These are phyloP conservation scores for Psophocarpus tetragonolobus DNA, from an alignment of 306 rosid genomes.

Conservation along the genomic window DNA sequence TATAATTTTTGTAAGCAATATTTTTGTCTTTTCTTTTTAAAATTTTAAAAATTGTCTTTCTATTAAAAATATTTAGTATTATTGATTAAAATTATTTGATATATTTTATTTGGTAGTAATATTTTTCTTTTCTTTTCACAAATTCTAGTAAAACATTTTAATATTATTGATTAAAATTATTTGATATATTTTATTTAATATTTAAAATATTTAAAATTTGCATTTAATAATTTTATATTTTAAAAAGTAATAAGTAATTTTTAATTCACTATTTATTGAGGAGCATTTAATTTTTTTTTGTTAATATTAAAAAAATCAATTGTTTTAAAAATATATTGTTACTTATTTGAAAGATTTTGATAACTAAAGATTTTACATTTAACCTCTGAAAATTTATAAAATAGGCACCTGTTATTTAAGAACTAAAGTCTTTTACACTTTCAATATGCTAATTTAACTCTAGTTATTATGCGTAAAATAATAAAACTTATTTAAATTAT, in stretches of 20 bases:
- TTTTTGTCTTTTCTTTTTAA: neutral
- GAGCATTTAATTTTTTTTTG: neutral
- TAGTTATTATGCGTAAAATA: no score
- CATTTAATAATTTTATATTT: neutral
- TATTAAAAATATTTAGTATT: neutral
- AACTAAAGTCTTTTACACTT: no score
- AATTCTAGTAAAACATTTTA: neutral
- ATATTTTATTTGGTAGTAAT: neutral
- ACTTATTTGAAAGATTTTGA: no score
- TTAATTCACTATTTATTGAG: neutral
- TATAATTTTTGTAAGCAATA: neutral
- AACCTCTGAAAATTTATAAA: no score
- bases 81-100: neutral
- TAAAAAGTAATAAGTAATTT: neutral
- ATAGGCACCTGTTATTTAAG: no score
- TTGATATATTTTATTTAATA: neutral
- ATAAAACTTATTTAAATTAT: no score
- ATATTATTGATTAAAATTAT: neutral
- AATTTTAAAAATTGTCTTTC: no score
- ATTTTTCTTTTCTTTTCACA: neutral
- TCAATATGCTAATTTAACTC: no score
- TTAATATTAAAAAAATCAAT: neutral
- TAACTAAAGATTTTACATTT: no score
- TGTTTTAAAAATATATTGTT: neutral
- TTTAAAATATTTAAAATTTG: neutral